Base-by-base conservation (phyloP, 441 rosid species). In the Mallotus repandus region DNA sequence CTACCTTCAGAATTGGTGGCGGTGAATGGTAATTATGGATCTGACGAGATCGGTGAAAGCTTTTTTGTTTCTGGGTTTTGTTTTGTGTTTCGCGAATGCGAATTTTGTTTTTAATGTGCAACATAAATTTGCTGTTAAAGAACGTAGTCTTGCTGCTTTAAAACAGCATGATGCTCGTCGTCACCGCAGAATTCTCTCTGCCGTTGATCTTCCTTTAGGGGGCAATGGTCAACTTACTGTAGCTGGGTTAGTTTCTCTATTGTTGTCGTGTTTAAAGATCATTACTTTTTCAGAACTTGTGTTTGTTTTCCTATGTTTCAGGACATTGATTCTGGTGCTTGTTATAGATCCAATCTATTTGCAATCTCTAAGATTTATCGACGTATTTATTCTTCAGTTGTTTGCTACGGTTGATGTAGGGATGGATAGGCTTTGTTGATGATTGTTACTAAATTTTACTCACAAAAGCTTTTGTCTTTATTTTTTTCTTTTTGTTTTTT, bases 221-320 rank as follows among this genome's bases (percentile, higher is more conserved):
- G 98, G 99, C 81, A 88, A 83, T 62, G 93, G 96, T 78, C 81
- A 66, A 38, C 93, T 98, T 62, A 77, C 94, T 63, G 84, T 77
- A 55, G 79, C 89, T 65, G 97, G 99, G 98, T 96, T 29, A 35
- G 85, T 75, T 69, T 35, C 25, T 13, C 8, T 21, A 5, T 55
- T 19, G 2, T 46, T 14, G 56, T 0, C 13, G 0, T 12, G 4
- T 49, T 50, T 43, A 43, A 43, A 43, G 9, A 43, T 43, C 46
- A 43, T 32, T 48, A 18, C 52, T 9, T 43, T 14, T 18, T 25
- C 29, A 2, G 29, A 25, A 12, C 53, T 8, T 46, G 18, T 12
- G 7, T 45, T 32, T 46, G 21, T 38, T 59, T 70, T 61, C 29
- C 8, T 12, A 5, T 29, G 46, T 43, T 43, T 43, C 46, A 43